Evolutionary conservation across 228 moss, liverwort and hornwort genomes (phyloP), one percentile per base, ranked within the genome.

Genomic region (Sphagnum fallax): DNA sequence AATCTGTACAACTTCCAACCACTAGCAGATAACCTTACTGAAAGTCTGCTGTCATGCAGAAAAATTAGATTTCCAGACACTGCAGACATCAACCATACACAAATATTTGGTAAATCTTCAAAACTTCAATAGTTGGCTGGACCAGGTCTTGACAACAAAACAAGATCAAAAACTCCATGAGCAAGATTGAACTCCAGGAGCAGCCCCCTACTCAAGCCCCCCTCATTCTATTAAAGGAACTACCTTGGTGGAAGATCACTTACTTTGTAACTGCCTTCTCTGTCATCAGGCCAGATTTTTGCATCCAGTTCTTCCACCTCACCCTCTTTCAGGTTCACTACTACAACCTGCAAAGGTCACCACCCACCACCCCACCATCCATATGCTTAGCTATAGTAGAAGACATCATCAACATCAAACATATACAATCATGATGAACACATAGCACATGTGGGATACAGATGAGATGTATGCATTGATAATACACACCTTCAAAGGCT

Each of bases 211-310:
- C 2, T 32, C 32, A 32, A 32, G 32, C 32, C 2, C 32, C 32
- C 32, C 32, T 32, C 32, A 32, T 32, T 32, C 32, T 32, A 32
- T 32, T 32, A 32, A 32, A 32, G 32, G 32, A 32, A 32, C 32
- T 2, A 32, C 32, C 32, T 32, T 32, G 32, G 32, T 32, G 2
- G 32, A 16, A 11, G 65, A 49, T 49, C 10, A 6, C 49, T 55
- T 79, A 92, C 96, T 89, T 93, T 98, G 73, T 93, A 98, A 47
- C 78, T 84, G 72, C 89, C 91, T 72, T 93, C 93, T 72, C 88
- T 91, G 13, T 88, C 74, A 73, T 98, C 93, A 1, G 98, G 98
- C 98, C 98, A 98, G 10, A 79, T 84, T 77, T 86, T 93, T 70
- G 91, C 97, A 70, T 93, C 93, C 14, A 93, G 75, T 68, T 87